Base-by-base conservation (phyloP, 2,329 filamentous ascomycete species). In the Claviceps capensis region DNA sequence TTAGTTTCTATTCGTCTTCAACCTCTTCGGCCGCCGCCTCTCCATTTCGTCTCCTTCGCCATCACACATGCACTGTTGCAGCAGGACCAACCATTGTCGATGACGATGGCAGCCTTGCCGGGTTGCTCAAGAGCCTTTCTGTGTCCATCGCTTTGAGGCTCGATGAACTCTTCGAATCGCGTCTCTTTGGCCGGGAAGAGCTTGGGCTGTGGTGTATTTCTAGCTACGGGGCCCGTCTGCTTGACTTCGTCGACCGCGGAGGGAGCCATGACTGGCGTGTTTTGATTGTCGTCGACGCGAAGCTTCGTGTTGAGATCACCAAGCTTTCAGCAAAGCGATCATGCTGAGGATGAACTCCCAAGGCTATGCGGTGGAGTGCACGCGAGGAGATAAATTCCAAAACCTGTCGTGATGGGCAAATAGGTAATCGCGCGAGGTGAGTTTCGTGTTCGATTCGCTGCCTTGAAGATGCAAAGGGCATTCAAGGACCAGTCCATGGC, bases 71-170 rank as follows among this genome's bases (percentile, higher is more conserved):
- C 40, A 56, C 63, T 53, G 65, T 55, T 49, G 4, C 37, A 14
- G 22, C 38, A 3, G 13, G 5, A 51, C 69, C 55, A 71, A 94
- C 90, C 93, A 85, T 96, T 96, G 72, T 98, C 93, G 64, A 98
- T 97, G 56, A 98, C 87, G 62, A 98, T 96, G 49, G 89, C 88
- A 49, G 83, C 86, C 46, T 73, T 71, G 53, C 72, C 76, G 16
- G 75, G 67, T 19, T 76, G 70, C 52, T 78, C 70, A 49, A 78
- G 75, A 54, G 87, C 90, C 59, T 78, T 75, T 61, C 79, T 76
- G 63, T 85, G 89, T 47, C 86, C 87, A 61, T 91, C 83, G 8
- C 74, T 70, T 60, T 79, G 72, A 2, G 75, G 68, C 34, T 73
- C 67, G 40, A 77, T 68, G 52, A 69, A 75, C 54, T 74, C 74